A percentile compares a stretch with the other conserved stretches of the same genome.
Evolutionary conservation across 2,329 filamentous ascomycete species (phyloP).

Genomic region (Zasmidium cellare): DNA sequence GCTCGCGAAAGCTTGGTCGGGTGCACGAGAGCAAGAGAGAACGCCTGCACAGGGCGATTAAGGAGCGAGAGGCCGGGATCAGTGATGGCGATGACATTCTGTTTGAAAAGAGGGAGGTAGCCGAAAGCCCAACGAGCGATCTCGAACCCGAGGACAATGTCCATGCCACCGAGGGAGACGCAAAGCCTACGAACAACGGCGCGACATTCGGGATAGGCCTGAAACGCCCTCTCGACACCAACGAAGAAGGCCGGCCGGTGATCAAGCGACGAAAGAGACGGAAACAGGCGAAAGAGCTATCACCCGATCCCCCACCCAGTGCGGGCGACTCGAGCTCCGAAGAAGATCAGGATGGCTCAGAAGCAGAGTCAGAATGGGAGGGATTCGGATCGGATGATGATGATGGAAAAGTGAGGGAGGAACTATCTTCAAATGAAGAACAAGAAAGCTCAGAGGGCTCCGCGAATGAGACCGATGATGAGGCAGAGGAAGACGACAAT

Average conservation of each 20-base stretch:
- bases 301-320: not conserved
- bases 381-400: constrained; percentile 28
- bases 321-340: constrained; percentile 3
- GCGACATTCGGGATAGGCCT: constrained; percentile 69
- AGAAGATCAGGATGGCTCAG: constrained; percentile 27
- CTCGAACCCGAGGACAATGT: not conserved
- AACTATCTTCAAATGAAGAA: not conserved
- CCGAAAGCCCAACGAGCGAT: not conserved
- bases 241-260: constrained; percentile 75
- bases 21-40: constrained; percentile 71
- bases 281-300: constrained; percentile 27
- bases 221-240: constrained; percentile 81
- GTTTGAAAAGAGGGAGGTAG: constrained; percentile 40
- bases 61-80: constrained; percentile 64
- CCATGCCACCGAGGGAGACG: not conserved
- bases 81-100: constrained; percentile 55
- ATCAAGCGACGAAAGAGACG: constrained; percentile 74
- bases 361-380: constrained; percentile 27
- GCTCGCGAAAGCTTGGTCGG: constrained; percentile 74
- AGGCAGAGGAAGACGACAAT: constrained; percentile 41
- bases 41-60: constrained; percentile 62
- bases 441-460: not conserved
- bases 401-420: constrained; percentile 20
- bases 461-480: constrained; percentile 21
- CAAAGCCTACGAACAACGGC: not conserved